Percentiles rank a stretch among this genome's conserved stretches.
Evolutionary conservation across 2,329 filamentous ascomycete species (phyloP).

Genomic region (Aquanectria penicillioides): DNA sequence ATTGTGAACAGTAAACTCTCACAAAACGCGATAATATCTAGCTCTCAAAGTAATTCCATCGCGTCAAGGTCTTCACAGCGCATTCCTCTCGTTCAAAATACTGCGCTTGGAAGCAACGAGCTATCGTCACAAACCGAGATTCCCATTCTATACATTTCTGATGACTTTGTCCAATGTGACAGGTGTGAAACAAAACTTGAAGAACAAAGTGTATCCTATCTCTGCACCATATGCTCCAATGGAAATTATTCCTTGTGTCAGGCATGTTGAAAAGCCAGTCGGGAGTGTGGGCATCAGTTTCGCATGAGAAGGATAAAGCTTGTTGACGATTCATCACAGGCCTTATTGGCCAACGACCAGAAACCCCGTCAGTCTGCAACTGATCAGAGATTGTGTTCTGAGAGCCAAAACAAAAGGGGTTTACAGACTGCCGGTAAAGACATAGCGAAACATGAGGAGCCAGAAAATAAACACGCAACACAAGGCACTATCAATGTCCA

Average conservation of each 20-base stretch:
- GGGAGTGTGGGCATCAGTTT: slow-evolving; percentile 5
- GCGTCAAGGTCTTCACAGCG: too few species aligned
- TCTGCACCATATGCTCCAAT: slow-evolving; percentile 6
- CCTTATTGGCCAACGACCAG: too few species aligned
- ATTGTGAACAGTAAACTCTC: background rate
- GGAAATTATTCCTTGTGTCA: slow-evolving; percentile 23
- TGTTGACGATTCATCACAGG: background rate
- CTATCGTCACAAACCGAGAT: background rate
- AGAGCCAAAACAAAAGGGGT: too few species aligned
- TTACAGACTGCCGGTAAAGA: too few species aligned
- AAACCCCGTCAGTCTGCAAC: too few species aligned
- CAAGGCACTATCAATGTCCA: too few species aligned
- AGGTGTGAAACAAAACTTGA: background rate
- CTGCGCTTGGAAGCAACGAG: background rate
- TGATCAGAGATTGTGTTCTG: too few species aligned
- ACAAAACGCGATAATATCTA: too few species aligned
- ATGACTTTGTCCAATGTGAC: slow-evolving; percentile 1
- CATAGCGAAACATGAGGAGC: too few species aligned
- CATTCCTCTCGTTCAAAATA: too few species aligned
- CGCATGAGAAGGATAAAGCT: background rate
- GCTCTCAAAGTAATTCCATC: too few species aligned
- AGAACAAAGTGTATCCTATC: background rate
- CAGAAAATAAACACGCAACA: too few species aligned
- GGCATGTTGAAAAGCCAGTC: slow-evolving; percentile 8
- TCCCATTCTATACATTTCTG: background rate